Percentiles rank a stretch among this genome's conserved stretches.
These are phyloP conservation scores for Boletales sp. DNA, from an alignment of 768 basidiomycete species.

Conservation along the genomic window DNA sequence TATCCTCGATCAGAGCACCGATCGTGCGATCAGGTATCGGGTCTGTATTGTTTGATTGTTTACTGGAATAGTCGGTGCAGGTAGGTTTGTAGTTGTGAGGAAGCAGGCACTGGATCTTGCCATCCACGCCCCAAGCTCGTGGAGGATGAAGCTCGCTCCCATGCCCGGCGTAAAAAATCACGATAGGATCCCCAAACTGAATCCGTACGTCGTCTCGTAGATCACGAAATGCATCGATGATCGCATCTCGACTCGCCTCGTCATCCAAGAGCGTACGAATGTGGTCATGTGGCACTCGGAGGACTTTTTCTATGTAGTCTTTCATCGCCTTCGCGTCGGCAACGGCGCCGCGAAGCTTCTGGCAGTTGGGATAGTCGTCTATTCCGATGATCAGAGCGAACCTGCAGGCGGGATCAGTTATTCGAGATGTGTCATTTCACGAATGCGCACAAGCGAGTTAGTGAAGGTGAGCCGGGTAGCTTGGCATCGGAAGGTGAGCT, in stretches of 20 bases:
- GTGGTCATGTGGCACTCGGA: constrained; percentile 30
- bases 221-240: constrained; percentile 23
- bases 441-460: no score
- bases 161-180: constrained; percentile 46
- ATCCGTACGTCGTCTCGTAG: constrained; percentile 28
- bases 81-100: constrained; percentile 30
- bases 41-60: constrained; percentile 15
- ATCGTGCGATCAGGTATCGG: constrained; percentile 46
- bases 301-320: constrained; percentile 26
- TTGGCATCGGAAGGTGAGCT: no score
- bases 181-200: constrained; percentile 29
- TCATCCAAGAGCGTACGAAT: constrained; percentile 38
- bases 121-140: constrained; percentile 16
- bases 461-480: no score
- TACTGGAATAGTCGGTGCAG: constrained; percentile 10
- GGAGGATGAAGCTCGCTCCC: constrained; percentile 37
- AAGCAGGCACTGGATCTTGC: constrained; percentile 27
- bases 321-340: constrained; percentile 39
- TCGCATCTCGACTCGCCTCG: constrained; percentile 35
- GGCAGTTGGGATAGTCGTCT: constrained; percentile 31
- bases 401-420: neutral
- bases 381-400: constrained; percentile 45
- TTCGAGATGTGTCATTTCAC: no score
- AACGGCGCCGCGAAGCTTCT: constrained; percentile 34
- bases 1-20: constrained; percentile 32